phyloP scores from a whole-genome alignment of 2,329 filamentous ascomycete genomes.

The Hymenoscyphus repandus region DNA sequence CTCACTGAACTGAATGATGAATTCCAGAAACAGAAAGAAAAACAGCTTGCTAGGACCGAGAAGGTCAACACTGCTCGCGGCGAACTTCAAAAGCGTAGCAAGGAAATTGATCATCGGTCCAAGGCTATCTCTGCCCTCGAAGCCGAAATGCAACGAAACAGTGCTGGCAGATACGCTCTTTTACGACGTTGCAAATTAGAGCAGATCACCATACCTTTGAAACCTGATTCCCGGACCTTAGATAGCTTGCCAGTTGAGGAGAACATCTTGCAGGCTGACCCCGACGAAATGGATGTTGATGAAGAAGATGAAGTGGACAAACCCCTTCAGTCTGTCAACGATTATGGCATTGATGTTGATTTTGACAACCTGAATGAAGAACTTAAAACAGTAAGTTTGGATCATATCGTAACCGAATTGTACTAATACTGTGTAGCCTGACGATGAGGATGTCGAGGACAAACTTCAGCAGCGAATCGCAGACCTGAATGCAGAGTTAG shows the following conservation, averaged over 20 bases:
- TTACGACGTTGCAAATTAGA: slow-evolving; percentile 89
- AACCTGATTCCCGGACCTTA: slow-evolving; percentile 62
- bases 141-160: slow-evolving; percentile 78
- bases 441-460: slow-evolving; percentile 67
- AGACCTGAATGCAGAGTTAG: slow-evolving; percentile 69
- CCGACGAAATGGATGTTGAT: slow-evolving; percentile 91
- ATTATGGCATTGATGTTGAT: slow-evolving; percentile 87
- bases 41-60: slow-evolving; percentile 64
- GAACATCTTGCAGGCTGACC: slow-evolving; percentile 67
- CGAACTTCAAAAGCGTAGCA: slow-evolving; percentile 78
- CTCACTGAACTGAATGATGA: slow-evolving; percentile 70
- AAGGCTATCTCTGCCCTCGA: slow-evolving; percentile 77
- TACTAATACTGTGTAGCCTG: slow-evolving; percentile 44
- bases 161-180: slow-evolving; percentile 75
- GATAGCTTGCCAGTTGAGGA: slow-evolving; percentile 88
- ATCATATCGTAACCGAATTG: slow-evolving; percentile 26
- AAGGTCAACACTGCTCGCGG: slow-evolving; percentile 72
- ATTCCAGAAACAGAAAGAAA: slow-evolving; percentile 62
- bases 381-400: slow-evolving; percentile 61
- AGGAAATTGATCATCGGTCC: slow-evolving; percentile 70
- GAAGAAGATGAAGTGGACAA: slow-evolving; percentile 68
- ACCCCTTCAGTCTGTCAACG: slow-evolving; percentile 65
- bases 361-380: slow-evolving; percentile 80
- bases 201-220: slow-evolving; percentile 80
- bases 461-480: slow-evolving; percentile 73